phyloP scores from a whole-genome alignment of 805 yeast species.

The Komagataella pseudopastoris region DNA sequence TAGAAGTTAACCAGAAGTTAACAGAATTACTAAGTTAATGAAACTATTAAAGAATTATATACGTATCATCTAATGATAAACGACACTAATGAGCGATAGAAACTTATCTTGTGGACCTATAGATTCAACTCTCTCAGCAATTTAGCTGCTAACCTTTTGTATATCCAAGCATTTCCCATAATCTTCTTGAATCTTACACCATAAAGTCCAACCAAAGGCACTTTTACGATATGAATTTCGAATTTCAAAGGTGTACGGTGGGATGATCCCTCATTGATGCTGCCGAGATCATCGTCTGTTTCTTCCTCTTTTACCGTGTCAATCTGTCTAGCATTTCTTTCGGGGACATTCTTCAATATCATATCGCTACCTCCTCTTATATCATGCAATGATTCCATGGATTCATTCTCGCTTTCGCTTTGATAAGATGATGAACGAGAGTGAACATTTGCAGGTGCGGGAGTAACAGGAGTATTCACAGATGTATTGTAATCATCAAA shows the following conservation, averaged over 20 bases:
- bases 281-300: conserved; percentile 3
- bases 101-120: conserved; percentile 13
- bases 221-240: conserved; percentile 86
- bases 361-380: conserved; percentile 40
- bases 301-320: neutral
- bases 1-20: conserved; percentile 8
- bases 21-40: conserved; percentile 1
- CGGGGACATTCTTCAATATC: conserved; percentile 22
- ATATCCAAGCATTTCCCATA: conserved; percentile 90
- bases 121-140: conserved; percentile 62
- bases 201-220: conserved; percentile 77
- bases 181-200: conserved; percentile 94
- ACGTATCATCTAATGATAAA: neutral
- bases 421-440: conserved; percentile 15
- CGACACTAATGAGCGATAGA: neutral
- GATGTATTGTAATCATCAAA: conserved; percentile 27
- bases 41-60: neutral
- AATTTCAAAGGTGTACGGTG: conserved; percentile 60
- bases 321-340: neutral
- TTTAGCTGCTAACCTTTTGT: conserved; percentile 80
- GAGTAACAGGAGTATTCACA: conserved; percentile 20
- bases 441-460: conserved; percentile 23
- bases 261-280: conserved; percentile 1
- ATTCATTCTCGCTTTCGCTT: conserved; percentile 37
- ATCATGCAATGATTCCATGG: conserved; percentile 42